Evolutionary conservation across 768 basidiomycete species (phyloP), one percentile per base, ranked within the genome.

Genomic region (Pholiota molesta): DNA sequence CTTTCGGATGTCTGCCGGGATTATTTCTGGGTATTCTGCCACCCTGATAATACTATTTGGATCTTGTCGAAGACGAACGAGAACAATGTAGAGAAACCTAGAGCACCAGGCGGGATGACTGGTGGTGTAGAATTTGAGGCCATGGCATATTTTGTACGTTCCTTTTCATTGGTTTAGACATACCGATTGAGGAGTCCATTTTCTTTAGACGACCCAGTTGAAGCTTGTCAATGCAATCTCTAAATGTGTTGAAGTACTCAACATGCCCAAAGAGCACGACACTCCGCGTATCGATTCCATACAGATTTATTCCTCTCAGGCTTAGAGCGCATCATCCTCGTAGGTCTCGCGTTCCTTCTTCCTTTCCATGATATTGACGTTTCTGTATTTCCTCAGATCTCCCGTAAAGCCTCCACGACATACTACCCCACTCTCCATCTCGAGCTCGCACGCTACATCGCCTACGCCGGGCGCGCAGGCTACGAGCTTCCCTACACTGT

Each of bases 41-140:
- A 99, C 71, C 91, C 91, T 2, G 90, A 89, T 71, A 99, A 99
- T 67, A 87, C 88, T 0, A 88, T 99, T 55, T 98, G 97, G 97
- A 80, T 88, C 19, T 77, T 97, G 19, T 74, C 81, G 8, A 91
- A 97, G 67, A 90, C 92, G 2, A 94, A 98, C 71, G 90, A 94
- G 71, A 84, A 78, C 2, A 85, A 86, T 62, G 94, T 94, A 4
- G 96, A 97, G 75, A 91, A 89, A 70, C 95, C 95, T 14, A 83
- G 91, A 60, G 97, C 97, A 13, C 97, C 97, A 2, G 94, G 95
- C 5, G 97, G 97, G 16, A 98, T 99, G 89, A 98, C 97, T 0
- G 97, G 97, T 6, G 97, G 97, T 5, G 97, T 99, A 13, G 97
- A 99, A 71, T 96, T 90, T 71, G 97, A 99, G 77, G 97, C 97